Percentiles rank a stretch among this genome's conserved stretches.
Evolutionary conservation across 139 green algal genomes (phyloP).

Genomic region (Ettlia oleoabundans): DNA sequence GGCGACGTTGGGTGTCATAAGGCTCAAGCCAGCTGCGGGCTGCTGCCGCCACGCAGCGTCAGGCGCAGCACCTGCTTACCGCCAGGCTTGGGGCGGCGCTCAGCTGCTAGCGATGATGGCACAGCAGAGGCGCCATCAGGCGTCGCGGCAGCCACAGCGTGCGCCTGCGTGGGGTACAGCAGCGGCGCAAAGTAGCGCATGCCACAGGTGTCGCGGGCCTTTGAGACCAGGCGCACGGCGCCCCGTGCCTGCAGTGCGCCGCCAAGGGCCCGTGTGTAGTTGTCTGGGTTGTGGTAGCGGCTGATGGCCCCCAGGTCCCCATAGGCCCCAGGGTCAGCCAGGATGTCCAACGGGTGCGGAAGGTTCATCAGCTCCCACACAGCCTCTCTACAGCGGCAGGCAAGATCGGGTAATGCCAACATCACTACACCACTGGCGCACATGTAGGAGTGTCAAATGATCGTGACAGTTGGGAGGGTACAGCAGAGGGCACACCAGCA

Average conservation of each 20-base stretch:
- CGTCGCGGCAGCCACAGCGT: not conserved
- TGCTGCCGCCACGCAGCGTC: slow-evolving; percentile 4
- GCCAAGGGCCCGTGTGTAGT: slow-evolving; percentile 85
- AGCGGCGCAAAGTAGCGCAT: slow-evolving; percentile 18
- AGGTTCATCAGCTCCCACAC: slow-evolving; percentile 85
- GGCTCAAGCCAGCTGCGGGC: slow-evolving; percentile 18
- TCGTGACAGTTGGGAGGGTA: not conserved
- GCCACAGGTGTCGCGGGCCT: not conserved
- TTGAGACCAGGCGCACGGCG: not conserved
- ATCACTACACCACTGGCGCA: no score
- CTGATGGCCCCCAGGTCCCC: slow-evolving; percentile 83
- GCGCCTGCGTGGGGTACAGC: slow-evolving; percentile 23
- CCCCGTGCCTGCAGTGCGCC: slow-evolving; percentile 34
- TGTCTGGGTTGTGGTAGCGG: slow-evolving; percentile 96
- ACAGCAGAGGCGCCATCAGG: not conserved
- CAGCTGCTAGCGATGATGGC: not conserved
- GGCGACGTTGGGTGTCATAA: no score
- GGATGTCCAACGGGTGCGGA: slow-evolving; percentile 94
- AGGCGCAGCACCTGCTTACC: slow-evolving; percentile 30
- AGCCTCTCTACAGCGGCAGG: slow-evolving; percentile 51
- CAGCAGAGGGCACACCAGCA: not conserved
- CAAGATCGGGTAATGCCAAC: no score
- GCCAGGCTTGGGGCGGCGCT: not conserved
- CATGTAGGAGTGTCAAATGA: no score
- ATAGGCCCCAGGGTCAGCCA: slow-evolving; percentile 89